These are phyloP conservation scores for Vigna radiata DNA, from an alignment of 306 rosid genomes.

Conservation along the genomic window DNA sequence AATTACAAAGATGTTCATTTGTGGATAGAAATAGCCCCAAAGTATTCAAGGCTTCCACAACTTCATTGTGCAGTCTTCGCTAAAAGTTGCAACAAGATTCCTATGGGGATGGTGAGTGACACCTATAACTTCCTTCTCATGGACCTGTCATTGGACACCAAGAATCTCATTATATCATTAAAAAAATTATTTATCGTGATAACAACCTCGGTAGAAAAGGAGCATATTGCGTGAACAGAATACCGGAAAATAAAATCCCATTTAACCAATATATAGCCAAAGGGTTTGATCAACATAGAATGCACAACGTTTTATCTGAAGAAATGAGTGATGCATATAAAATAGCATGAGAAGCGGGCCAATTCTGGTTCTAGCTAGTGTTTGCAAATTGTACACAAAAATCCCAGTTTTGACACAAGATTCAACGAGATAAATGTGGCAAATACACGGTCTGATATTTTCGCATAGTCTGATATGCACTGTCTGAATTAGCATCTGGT, in stretches of 20 bases:
- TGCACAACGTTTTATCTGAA: slow-evolving; percentile 12
- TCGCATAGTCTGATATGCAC: too few relatives aligned
- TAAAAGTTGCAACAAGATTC: slow-evolving; percentile 87
- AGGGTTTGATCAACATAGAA: slow-evolving; percentile 5
- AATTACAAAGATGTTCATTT: slow-evolving; percentile 22
- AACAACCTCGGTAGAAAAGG: not conserved
- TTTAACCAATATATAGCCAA: not conserved
- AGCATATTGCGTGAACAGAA: slow-evolving; percentile 1
- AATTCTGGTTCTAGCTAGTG: slow-evolving; percentile 3
- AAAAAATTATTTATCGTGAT: not conserved
- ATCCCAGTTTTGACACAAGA: not conserved
- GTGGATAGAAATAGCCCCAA: slow-evolving; percentile 10
- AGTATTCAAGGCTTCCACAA: slow-evolving; percentile 86
- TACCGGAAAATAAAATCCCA: not conserved
- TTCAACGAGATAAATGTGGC: slow-evolving; percentile 7
- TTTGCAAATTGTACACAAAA: slow-evolving; percentile 1
- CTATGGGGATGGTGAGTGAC: slow-evolving; percentile 97
- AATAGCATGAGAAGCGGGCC: not conserved
- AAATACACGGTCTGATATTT: not conserved
- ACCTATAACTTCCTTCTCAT: slow-evolving; percentile 93
- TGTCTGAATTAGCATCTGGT: too few relatives aligned
- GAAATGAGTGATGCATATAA: not conserved
- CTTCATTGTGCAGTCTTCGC: slow-evolving; percentile 93
- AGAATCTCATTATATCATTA: slow-evolving; percentile 4
- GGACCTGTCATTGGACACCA: slow-evolving; percentile 65